These are phyloP conservation scores for Gossypioides kirkii DNA, from an alignment of 345 rosid species.

Conservation along the genomic window DNA sequence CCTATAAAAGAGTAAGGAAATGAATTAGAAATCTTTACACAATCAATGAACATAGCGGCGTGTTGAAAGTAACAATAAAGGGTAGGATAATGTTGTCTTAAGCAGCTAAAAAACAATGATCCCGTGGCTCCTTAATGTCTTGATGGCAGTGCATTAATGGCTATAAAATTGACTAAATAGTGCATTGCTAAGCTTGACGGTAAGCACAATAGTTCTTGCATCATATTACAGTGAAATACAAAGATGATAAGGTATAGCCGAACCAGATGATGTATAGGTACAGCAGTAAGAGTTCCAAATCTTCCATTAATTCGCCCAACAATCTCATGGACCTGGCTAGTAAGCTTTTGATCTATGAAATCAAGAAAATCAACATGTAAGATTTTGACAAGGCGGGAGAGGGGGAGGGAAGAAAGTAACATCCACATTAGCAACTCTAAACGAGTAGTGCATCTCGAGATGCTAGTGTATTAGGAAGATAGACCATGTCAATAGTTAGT, in stretches of 20 bases:
- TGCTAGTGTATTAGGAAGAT: too few relatives aligned
- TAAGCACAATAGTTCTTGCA: neutral
- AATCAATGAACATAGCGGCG: neutral
- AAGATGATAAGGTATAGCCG: slow-evolving; percentile 21
- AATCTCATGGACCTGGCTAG: slow-evolving; percentile 63
- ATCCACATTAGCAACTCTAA: neutral
- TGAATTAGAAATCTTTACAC: slow-evolving; percentile 15
- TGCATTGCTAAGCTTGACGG: neutral
- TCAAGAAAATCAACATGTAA: neutral
- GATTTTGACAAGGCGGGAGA: neutral
- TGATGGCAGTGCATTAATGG: neutral
- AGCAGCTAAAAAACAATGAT: neutral
- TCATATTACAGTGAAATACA: neutral
- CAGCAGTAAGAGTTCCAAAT: slow-evolving; percentile 56
- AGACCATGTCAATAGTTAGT: neutral
- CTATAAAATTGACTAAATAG: neutral
- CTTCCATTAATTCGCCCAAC: slow-evolving; percentile 64
- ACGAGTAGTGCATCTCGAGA: neutral
- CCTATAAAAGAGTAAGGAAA: slow-evolving; percentile 29
- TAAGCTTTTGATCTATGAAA: slow-evolving; percentile 51
- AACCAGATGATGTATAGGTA: slow-evolving; percentile 64
- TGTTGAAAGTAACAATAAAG: neutral
- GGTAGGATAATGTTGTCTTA: neutral
- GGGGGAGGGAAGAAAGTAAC: neutral
- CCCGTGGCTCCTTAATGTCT: neutral